Conservation (phyloP, 2,329 filamentous ascomycete species). For the Alternaria sp. region DNA sequence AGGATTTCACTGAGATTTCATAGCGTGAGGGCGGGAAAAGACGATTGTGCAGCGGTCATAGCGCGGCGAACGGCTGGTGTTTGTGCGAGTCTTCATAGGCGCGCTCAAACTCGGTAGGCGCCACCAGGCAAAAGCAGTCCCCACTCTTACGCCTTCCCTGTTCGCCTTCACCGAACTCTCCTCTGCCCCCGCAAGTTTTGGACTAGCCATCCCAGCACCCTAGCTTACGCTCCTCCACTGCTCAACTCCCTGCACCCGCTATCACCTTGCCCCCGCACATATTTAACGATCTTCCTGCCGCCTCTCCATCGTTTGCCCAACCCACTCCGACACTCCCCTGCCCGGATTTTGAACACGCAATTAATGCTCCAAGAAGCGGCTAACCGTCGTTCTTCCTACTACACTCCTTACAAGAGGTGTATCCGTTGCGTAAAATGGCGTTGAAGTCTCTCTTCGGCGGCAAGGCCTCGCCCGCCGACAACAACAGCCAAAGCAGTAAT, state of each 20-base stretch:
- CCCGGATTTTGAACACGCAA: constrained; percentile 13
- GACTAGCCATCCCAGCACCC: constrained; percentile 9
- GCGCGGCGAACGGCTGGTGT: constrained; percentile 7
- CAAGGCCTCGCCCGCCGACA: constrained; percentile 25
- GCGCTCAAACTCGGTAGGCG: constrained; percentile 13
- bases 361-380: constrained; percentile 50
- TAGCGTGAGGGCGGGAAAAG: constrained; percentile 6
- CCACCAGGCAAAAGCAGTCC: constrained; percentile 10
- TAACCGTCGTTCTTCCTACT: constrained; percentile 46
- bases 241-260: constrained; percentile 5
- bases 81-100: constrained; percentile 22
- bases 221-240: constrained; percentile 4
- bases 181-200: constrained; percentile 25
- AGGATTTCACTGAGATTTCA: constrained; percentile 19
- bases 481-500: constrained; percentile 20
- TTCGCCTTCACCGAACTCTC: constrained; percentile 21
- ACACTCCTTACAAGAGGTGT: constrained; percentile 49
- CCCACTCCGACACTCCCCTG: neutral
- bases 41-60: constrained; percentile 22
- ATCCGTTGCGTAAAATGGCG: constrained; percentile 62
- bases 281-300: constrained; percentile 14
- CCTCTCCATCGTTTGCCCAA: neutral
- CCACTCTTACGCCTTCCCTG: constrained; percentile 13
- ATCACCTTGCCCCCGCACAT: constrained; percentile 13
- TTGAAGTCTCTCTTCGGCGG: constrained; percentile 44